Conservation (phyloP, 2,329 filamentous ascomycete genomes). For the Dactylellina leptospora region DNA sequence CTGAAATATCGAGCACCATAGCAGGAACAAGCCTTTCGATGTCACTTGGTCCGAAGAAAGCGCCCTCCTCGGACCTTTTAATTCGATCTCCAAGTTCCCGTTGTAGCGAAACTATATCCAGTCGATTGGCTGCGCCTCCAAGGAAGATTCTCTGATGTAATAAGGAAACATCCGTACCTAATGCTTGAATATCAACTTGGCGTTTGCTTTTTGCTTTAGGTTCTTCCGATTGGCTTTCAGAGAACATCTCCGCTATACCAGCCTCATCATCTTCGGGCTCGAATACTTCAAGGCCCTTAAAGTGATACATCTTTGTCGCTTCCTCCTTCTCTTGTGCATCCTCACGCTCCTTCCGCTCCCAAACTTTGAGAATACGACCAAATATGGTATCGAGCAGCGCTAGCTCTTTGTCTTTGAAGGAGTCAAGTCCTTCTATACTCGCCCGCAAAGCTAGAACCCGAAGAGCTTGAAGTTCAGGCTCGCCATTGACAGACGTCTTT, state of each 20-base stretch:
- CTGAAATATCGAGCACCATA: constrained; percentile 32
- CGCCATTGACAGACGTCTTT: constrained; percentile 14
- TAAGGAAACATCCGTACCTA: constrained; percentile 5
- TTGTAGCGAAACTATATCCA: constrained; percentile 24
- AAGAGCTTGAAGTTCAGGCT: constrained; percentile 29
- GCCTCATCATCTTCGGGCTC: constrained; percentile 51
- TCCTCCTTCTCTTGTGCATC: constrained; percentile 40
- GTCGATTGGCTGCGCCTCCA: not conserved
- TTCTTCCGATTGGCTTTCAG: constrained; percentile 2
- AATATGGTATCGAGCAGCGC: constrained; percentile 17
- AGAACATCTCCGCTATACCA: constrained; percentile 46
- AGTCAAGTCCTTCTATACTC: constrained; percentile 15
- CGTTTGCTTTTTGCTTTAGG: not conserved
- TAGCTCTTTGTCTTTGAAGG: constrained; percentile 22
- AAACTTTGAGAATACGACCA: constrained; percentile 29
- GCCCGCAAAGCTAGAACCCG: constrained; percentile 27
- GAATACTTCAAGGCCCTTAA: constrained; percentile 41
- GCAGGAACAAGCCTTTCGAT: constrained; percentile 30
- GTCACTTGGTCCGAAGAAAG: constrained; percentile 6
- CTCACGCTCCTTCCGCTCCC: constrained; percentile 44
- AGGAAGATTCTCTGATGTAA: constrained; percentile 34
- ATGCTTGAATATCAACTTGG: constrained; percentile 15
- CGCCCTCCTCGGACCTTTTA: constrained; percentile 1
- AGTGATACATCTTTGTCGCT: constrained; percentile 49
- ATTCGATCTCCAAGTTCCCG: constrained; percentile 17